Conservation (phyloP, 345 rosid genomes). For the Dovyalis caffra region DNA sequence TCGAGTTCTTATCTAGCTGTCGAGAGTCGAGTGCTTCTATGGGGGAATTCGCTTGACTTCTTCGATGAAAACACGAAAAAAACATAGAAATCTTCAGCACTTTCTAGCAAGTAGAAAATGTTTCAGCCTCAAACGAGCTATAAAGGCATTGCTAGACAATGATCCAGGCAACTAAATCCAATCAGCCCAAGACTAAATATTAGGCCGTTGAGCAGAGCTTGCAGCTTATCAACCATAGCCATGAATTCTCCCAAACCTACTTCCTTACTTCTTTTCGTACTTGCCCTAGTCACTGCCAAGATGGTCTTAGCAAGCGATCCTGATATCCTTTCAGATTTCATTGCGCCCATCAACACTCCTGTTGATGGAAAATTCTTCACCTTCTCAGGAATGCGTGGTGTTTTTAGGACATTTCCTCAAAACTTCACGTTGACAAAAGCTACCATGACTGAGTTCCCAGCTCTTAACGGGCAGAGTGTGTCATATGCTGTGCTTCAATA, state of each 20-base stretch:
- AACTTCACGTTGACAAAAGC: slow-evolving; percentile 11
- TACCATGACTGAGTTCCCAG: slow-evolving; percentile 23
- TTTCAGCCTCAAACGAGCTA: neutral
- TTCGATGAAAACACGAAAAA: neutral
- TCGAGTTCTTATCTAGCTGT: neutral
- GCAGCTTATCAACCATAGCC: neutral
- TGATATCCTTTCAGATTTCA: slow-evolving; percentile 17
- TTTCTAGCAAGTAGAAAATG: neutral
- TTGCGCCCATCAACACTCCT: neutral
- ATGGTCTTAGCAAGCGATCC: slow-evolving; percentile 11
- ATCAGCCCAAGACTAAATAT: neutral
- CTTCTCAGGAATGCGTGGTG: slow-evolving; percentile 2
- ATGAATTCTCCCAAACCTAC: neutral
- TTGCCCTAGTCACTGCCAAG: slow-evolving; percentile 3
- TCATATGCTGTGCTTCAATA: slow-evolving; percentile 17
- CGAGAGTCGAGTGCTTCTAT: neutral
- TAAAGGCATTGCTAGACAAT: neutral
- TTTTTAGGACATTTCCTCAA: neutral
- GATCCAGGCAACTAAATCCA: neutral
- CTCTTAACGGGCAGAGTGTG: slow-evolving; percentile 22
- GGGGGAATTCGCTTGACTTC: neutral
- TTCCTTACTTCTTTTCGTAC: neutral
- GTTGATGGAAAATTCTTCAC: slow-evolving; percentile 21
- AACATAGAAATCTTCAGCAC: neutral
- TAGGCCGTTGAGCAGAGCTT: neutral